These are phyloP conservation scores for Lactuca sativa DNA, from an alignment of 129 eudicot genomes.

Conservation along the genomic window DNA sequence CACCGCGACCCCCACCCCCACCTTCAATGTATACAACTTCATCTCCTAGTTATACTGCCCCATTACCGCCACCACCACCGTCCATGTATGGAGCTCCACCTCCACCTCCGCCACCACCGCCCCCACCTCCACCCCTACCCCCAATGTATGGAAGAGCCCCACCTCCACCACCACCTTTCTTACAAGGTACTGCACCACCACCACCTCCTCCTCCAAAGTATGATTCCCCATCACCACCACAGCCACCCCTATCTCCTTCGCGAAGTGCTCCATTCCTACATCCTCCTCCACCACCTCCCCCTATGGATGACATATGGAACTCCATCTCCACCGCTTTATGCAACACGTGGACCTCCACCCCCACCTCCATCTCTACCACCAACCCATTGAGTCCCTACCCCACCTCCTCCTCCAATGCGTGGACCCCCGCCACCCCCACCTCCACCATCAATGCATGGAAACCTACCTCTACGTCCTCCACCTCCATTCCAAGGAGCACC, in stretches of 20 bases:
- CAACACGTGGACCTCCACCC: conserved; percentile 15
- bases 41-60: background rate
- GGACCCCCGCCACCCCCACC: conserved; percentile 33
- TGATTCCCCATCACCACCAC: background rate
- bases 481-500: conserved; percentile 19
- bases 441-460: conserved; percentile 23
- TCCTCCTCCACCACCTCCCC: conserved; percentile 21
- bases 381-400: background rate
- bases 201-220: conserved; percentile 20
- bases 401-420: conserved; percentile 18
- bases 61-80: conserved; percentile 39
- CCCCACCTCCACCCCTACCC: conserved; percentile 36
- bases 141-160: conserved; percentile 2
- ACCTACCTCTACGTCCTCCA: conserved; percentile 29
- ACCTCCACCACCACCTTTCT: background rate
- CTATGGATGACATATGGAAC: background rate
- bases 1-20: conserved; percentile 48
- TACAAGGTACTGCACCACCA: conserved; percentile 20
- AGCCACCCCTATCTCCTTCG: background rate
- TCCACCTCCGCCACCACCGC: background rate
- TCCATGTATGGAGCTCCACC: background rate
- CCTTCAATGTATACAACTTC: conserved; percentile 31
- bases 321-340: conserved; percentile 39
- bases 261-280: background rate
- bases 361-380: conserved; percentile 31